These are phyloP conservation scores for Eucalyptus cloeziana DNA, from an alignment of 345 rosid species.

Conservation along the genomic window DNA sequence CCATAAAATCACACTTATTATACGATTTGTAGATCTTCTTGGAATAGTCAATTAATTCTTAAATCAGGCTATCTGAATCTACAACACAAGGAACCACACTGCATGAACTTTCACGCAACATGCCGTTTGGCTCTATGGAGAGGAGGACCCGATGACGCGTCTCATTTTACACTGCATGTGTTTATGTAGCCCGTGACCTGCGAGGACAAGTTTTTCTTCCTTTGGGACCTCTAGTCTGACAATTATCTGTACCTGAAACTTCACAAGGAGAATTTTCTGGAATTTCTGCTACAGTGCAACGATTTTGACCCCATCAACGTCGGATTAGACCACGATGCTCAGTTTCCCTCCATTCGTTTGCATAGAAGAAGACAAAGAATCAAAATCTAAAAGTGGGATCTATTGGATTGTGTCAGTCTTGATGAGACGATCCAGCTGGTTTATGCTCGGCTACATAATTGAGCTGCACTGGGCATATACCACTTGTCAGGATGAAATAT, in stretches of 20 bases:
- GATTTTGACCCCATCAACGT: neutral
- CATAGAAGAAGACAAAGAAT: neutral
- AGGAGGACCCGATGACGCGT: neutral
- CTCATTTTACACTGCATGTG: neutral
- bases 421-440: neutral
- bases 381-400: neutral
- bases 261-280: fast-evolving
- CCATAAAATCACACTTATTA: too few relatives aligned
- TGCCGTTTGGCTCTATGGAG: neutral
- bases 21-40: neutral
- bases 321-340: neutral
- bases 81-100: neutral
- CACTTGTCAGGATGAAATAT: neutral
- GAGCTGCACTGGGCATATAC: neutral
- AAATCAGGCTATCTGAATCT: neutral
- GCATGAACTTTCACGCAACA: neutral
- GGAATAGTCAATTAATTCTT: neutral
- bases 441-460: neutral
- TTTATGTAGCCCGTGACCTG: neutral
- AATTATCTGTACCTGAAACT: neutral
- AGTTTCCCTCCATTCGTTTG: neutral
- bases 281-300: neutral
- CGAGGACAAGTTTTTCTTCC: neutral
- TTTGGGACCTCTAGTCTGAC: neutral
- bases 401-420: neutral